A percentile compares a stretch with the other conserved stretches of the same genome.
Evolutionary conservation across 495 filamentous ascomycete genomes (phyloP).

Genomic region (Diplogelasinospora grovesii): DNA sequence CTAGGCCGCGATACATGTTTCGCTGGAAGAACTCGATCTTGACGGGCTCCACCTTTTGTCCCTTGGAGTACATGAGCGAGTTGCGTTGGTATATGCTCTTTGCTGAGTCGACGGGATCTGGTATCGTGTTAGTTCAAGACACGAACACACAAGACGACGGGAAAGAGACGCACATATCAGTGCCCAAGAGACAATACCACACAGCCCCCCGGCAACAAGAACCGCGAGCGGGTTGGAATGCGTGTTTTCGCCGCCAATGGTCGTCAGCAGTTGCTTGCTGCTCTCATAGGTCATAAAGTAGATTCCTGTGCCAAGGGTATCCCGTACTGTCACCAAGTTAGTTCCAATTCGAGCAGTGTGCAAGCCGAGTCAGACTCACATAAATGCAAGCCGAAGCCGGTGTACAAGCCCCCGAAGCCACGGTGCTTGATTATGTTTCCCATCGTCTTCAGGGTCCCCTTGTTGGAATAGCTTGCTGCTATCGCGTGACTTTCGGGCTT

Average conservation of each 20-base stretch:
- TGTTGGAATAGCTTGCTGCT: conserved; percentile 65
- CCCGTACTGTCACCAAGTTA: conserved; percentile 50
- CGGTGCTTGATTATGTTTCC: conserved; percentile 70
- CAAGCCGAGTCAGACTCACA: conserved; percentile 41
- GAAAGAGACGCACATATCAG: conserved; percentile 50
- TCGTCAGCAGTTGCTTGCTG: conserved; percentile 76
- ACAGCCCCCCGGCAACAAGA: conserved; percentile 66
- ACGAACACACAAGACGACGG: background rate
- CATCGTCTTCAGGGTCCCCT: conserved; percentile 75
- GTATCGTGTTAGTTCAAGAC: background rate
- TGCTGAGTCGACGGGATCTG: conserved; percentile 72
- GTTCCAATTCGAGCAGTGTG: background rate
- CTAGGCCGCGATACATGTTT: conserved; percentile 69
- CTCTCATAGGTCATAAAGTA: conserved; percentile 93
- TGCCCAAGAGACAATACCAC: conserved; percentile 76
- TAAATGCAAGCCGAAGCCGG: conserved; percentile 76
- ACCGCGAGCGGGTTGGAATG: conserved; percentile 69
- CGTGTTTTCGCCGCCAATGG: conserved; percentile 57
- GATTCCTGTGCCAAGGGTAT: conserved; percentile 81
- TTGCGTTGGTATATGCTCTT: conserved; percentile 81
- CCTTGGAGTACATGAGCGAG: conserved; percentile 58
- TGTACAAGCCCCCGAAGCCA: conserved; percentile 75
- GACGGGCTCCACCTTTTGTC: conserved; percentile 50
- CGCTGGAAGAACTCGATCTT: conserved; percentile 67
- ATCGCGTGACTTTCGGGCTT: conserved; percentile 47